These are phyloP conservation scores for Malus asiatica DNA, from an alignment of 306 rosid genomes.

Conservation along the genomic window DNA sequence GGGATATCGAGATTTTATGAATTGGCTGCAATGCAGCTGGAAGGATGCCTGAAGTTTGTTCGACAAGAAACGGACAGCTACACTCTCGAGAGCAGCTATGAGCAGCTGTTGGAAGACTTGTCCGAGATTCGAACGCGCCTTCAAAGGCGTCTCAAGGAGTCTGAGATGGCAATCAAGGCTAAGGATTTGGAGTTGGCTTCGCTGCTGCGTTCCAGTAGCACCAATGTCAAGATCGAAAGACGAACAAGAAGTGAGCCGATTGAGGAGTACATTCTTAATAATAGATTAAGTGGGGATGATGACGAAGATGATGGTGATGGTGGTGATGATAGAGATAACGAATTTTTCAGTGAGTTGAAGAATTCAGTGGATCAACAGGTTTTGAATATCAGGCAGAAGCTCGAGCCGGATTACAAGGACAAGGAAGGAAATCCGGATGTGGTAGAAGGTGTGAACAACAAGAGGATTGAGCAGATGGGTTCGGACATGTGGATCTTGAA, in stretches of 20 bases:
- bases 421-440: conserved; percentile 8
- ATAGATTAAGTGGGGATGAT: background rate
- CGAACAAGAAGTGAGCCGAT: conserved; percentile 8
- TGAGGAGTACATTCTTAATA: conserved; percentile 16
- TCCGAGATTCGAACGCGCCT: conserved; percentile 62
- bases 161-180: conserved; percentile 49
- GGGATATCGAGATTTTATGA: conserved; percentile 83
- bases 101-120: conserved; percentile 55
- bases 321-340: conserved; percentile 25
- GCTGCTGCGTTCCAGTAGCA: conserved; percentile 19
- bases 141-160: conserved; percentile 55
- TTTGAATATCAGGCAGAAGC: conserved; percentile 41
- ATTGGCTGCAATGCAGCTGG: conserved; percentile 79
- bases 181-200: conserved; percentile 54
- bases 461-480: conserved; percentile 69
- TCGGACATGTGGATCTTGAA: conserved; percentile 69
- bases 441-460: conserved; percentile 27
- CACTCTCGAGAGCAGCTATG: conserved; percentile 44
- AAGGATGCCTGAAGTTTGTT: conserved; percentile 72
- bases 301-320: background rate
- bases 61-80: conserved; percentile 41
- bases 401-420: conserved; percentile 34
- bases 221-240: conserved; percentile 12
- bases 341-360: conserved; percentile 23
- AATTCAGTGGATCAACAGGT: conserved; percentile 47